These are phyloP conservation scores for Craterostigma plantagineum DNA, from an alignment of 257 asterid species.

Conservation along the genomic window DNA sequence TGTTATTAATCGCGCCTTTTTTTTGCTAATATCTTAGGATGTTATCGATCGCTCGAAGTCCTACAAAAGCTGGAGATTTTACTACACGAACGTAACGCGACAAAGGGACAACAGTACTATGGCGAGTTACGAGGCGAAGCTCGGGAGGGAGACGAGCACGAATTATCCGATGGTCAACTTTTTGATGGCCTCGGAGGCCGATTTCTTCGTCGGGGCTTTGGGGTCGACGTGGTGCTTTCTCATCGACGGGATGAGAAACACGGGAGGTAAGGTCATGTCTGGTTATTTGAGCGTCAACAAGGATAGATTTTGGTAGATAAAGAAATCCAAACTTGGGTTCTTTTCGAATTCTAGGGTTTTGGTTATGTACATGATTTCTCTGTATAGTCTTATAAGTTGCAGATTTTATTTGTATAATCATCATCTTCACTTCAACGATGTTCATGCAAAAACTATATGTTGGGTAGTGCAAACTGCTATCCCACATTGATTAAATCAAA, in stretches of 20 bases:
- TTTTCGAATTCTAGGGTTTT: too few relatives aligned
- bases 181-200: conserved; percentile 91
- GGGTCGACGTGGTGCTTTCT: conserved; percentile 93
- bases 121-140: conserved; percentile 81
- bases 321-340: too few relatives aligned
- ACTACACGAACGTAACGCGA: conserved; percentile 72
- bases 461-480: too few relatives aligned
- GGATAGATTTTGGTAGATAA: conserved; percentile 75
- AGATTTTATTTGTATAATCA: too few relatives aligned
- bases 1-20: too few relatives aligned
- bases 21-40: conserved; percentile 39
- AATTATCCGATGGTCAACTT: conserved; percentile 85
- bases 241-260: conserved; percentile 88
- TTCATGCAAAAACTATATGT: too few relatives aligned
- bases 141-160: conserved; percentile 82
- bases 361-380: too few relatives aligned
- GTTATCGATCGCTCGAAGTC: conserved; percentile 46
- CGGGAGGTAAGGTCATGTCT: conserved; percentile 85
- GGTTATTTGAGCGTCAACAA: conserved; percentile 92
- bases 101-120: conserved; percentile 70
- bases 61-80: conserved; percentile 45
- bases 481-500: too few relatives aligned
- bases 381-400: too few relatives aligned
- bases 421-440: too few relatives aligned
- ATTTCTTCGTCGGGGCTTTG: conserved; percentile 77